Conservation (phyloP, 495 filamentous ascomycete species). For the Neurospora sp. region DNA sequence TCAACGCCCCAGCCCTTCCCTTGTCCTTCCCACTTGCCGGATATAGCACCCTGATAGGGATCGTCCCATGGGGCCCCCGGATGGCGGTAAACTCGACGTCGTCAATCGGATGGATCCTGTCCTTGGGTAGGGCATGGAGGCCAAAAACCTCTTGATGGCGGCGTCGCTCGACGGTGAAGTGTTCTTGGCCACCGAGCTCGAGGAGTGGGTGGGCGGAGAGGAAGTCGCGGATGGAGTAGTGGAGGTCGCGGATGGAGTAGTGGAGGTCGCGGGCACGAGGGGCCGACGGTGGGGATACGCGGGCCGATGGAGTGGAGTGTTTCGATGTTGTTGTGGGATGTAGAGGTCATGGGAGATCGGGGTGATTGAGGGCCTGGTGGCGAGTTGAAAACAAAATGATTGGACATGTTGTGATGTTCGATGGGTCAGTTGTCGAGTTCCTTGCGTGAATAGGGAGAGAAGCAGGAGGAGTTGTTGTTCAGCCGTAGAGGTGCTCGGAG, state of each 20-base stretch:
- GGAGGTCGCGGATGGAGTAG: not conserved
- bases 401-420: not conserved
- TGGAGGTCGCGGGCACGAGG: conserved; percentile 2
- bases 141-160: conserved; percentile 25
- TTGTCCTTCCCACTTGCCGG: too few relatives aligned
- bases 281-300: conserved; percentile 1
- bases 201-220: conserved; percentile 6
- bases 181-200: conserved; percentile 14
- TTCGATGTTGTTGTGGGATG: not conserved
- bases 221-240: conserved; percentile 4
- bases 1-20: conserved; percentile 13
- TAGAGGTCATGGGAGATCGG: not conserved
- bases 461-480: not conserved
- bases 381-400: not conserved
- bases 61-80: conserved; percentile 27
- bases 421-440: too few relatives aligned
- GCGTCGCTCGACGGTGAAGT: conserved; percentile 20
- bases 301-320: not conserved
- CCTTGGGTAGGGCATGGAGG: conserved; percentile 14
- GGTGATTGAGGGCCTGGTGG: too few relatives aligned
- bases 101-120: conserved; percentile 15
- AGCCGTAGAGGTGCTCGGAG: not conserved
- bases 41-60: conserved; percentile 11
- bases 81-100: conserved; percentile 25
- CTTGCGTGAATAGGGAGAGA: too few relatives aligned